These are phyloP conservation scores for Globisporangium orthogonon DNA, from an alignment of 352 stramenopile genomes.

Conservation along the genomic window DNA sequence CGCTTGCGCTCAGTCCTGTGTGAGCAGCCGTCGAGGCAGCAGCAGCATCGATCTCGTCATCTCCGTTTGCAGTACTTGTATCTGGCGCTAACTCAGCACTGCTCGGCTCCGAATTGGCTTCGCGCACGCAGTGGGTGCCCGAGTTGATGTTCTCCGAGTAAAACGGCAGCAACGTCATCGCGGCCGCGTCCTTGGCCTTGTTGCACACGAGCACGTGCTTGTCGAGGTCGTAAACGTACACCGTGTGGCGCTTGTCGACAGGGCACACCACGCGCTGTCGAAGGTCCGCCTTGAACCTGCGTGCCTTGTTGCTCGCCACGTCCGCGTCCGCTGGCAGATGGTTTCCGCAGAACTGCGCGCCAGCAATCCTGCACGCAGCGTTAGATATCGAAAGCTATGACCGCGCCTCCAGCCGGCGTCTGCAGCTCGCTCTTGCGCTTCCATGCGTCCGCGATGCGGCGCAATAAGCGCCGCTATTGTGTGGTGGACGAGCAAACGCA, in stretches of 20 bases:
- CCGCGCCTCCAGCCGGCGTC: too few species aligned
- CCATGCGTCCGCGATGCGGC: background rate
- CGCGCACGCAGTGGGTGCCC: conserved; percentile 27
- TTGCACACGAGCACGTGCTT: conserved; percentile 83
- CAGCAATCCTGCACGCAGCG: conserved; percentile 8
- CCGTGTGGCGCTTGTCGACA: conserved; percentile 58
- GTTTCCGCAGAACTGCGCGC: conserved; percentile 70
- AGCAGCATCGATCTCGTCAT: conserved; percentile 3
- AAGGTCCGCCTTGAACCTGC: conserved; percentile 52
- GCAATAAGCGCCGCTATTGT: background rate
- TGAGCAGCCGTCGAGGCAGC: conserved; percentile 15
- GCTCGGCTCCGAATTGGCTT: background rate
- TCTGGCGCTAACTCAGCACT: background rate
- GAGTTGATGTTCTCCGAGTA: conserved; percentile 82
- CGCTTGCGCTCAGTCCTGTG: conserved; percentile 22
- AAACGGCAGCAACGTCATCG: conserved; percentile 56
- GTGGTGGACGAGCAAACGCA: conserved; percentile 11
- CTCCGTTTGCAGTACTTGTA: background rate
- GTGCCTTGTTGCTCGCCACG: conserved; percentile 42
- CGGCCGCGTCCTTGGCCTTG: conserved; percentile 53
- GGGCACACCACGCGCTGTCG: conserved; percentile 68
- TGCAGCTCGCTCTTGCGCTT: too few species aligned
- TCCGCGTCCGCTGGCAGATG: conserved; percentile 42
- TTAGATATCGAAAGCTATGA: background rate
- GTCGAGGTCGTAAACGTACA: conserved; percentile 72